A percentile compares a stretch with the other conserved stretches of the same genome.
phyloP scores from a whole-genome alignment of 1,284 basidiomycete species.

The Rhodotorula sp. region DNA sequence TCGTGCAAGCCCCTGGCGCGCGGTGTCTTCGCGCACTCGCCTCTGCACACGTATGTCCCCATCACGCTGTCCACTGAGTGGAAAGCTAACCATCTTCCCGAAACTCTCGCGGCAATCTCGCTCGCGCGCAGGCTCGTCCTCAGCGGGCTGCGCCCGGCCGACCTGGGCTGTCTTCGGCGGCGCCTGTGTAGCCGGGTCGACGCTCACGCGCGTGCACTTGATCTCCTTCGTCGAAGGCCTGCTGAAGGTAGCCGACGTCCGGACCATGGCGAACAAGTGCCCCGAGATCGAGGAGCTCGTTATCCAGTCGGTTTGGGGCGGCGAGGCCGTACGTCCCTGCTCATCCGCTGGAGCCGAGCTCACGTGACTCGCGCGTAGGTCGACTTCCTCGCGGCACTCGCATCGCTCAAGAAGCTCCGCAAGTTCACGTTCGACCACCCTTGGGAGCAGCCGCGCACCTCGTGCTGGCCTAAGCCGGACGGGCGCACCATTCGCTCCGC shows the following conservation, averaged over 20 bases:
- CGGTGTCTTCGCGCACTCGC: background rate
- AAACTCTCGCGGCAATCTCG: background rate
- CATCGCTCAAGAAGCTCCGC: background rate
- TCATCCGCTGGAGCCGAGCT: background rate
- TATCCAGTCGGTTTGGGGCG: background rate
- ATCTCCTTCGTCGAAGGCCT: too few relatives aligned
- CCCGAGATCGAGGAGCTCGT: background rate
- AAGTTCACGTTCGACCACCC: conserved; percentile 11
- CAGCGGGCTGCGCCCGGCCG: background rate
- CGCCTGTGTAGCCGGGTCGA: background rate
- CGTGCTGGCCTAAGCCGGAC: background rate
- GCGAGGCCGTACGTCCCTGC: conserved; percentile 1
- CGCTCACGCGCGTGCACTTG: background rate
- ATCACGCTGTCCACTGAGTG: background rate
- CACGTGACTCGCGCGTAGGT: background rate
- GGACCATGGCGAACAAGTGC: background rate
- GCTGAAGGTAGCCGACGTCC: background rate
- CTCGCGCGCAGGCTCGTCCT: background rate
- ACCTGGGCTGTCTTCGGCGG: background rate
- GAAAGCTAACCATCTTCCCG: too few relatives aligned
- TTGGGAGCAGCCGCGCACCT: background rate
- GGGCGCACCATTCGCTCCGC: conserved; percentile 13
- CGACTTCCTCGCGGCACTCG: background rate
- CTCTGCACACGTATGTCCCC: background rate
- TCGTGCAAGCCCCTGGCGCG: background rate